Evolutionary conservation across 148 eudicot species (phyloP).

Genomic region (Vaccinium corymbosum): DNA sequence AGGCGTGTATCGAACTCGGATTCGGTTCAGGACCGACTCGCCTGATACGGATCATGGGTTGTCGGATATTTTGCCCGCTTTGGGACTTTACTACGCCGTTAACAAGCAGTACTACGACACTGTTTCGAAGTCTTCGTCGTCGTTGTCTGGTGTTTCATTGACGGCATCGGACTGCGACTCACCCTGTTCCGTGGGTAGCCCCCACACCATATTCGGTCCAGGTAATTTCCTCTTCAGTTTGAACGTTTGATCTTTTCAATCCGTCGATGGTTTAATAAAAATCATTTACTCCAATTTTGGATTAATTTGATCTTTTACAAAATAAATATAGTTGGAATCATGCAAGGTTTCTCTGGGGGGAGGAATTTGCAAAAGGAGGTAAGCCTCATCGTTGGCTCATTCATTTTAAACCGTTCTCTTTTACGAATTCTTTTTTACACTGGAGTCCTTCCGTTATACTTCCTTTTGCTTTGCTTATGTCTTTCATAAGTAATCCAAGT

Average conservation of each 20-base stretch:
- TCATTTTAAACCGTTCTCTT: no score
- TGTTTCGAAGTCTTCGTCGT: slow-evolving; percentile 38
- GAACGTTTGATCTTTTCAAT: not conserved
- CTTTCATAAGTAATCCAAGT: no score
- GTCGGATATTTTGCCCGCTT: slow-evolving; percentile 69
- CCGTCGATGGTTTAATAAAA: not conserved
- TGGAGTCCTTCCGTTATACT: no score
- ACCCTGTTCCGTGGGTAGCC: slow-evolving; percentile 47
- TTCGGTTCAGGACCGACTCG: slow-evolving; percentile 67
- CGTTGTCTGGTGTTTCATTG: slow-evolving; percentile 18
- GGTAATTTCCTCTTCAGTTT: slow-evolving; percentile 34
- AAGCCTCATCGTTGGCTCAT: no score
- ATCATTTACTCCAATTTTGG: no score
- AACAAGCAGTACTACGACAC: slow-evolving; percentile 50
- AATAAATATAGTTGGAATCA: no score
- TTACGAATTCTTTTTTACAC: no score
- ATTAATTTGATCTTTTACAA: not conserved
- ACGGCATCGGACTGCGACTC: slow-evolving; percentile 38
- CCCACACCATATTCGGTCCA: slow-evolving; percentile 54
- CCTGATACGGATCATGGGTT: slow-evolving; percentile 46
- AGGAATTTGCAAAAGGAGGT: no score
- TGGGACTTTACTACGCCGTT: slow-evolving; percentile 60
- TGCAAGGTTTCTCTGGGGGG: no score
- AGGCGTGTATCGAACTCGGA: slow-evolving; percentile 77
- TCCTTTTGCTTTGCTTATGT: no score